These are phyloP conservation scores for Umbilicus rupestris DNA, from an alignment of 164 flowering plant genomes.

Conservation along the genomic window DNA sequence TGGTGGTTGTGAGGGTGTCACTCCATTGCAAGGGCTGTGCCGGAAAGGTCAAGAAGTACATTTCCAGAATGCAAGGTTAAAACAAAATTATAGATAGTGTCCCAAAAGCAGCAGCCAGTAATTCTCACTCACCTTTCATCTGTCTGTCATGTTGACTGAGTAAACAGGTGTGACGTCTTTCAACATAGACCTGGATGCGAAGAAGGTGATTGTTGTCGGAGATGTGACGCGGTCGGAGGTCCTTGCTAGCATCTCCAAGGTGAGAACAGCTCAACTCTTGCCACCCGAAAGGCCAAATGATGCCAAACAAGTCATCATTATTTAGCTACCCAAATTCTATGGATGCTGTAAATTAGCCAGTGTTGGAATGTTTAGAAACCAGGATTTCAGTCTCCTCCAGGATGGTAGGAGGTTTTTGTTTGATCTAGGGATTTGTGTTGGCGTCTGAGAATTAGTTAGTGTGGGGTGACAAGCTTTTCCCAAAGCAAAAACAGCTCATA, in stretches of 20 bases:
- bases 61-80: constrained; percentile 17
- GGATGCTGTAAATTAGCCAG: too few species aligned
- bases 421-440: too few species aligned
- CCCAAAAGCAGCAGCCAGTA: neutral
- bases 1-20: constrained; percentile 35
- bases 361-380: too few species aligned
- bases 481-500: too few species aligned
- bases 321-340: too few species aligned
- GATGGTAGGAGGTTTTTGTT: too few species aligned
- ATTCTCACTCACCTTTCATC: neutral
- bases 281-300: constrained; percentile 5
- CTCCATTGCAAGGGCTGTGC: constrained; percentile 39
- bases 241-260: constrained; percentile 35
- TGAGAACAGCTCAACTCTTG: constrained; percentile 34
- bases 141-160: neutral
- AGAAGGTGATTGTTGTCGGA: constrained; percentile 41
- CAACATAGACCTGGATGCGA: constrained; percentile 36
- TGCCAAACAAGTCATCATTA: neutral
- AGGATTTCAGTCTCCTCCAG: too few species aligned
- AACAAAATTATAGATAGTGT: neutral
- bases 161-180: constrained; percentile 37
- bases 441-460: too few species aligned
- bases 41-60: constrained; percentile 36
- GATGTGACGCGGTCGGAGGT: constrained; percentile 31
- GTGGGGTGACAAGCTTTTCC: too few species aligned